These are phyloP conservation scores for Rhodocollybia butyracea DNA, from an alignment of 768 basidiomycete species.

Conservation along the genomic window DNA sequence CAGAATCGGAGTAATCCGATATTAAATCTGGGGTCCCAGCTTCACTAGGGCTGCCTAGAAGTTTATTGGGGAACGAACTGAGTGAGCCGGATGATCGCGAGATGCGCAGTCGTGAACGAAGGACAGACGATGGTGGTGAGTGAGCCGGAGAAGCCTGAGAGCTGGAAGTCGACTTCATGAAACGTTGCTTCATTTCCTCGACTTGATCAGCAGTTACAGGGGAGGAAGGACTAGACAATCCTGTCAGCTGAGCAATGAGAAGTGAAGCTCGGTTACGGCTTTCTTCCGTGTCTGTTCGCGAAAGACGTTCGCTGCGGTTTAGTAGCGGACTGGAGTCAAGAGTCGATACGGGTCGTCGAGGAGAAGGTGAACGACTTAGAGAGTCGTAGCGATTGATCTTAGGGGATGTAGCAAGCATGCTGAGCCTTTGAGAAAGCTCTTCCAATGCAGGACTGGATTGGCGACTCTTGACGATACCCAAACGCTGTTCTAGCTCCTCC, in stretches of 20 bases:
- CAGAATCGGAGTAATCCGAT: constrained; percentile 57
- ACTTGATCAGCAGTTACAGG: constrained; percentile 46
- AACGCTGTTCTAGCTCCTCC: constrained; percentile 59
- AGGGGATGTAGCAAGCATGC: constrained; percentile 24
- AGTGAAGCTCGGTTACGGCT: background rate
- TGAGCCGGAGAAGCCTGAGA: constrained; percentile 15
- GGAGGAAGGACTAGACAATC: constrained; percentile 21
- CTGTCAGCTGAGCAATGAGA: constrained; percentile 15
- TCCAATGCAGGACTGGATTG: constrained; percentile 54
- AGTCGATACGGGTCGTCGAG: constrained; percentile 21
- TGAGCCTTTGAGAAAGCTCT: constrained; percentile 45
- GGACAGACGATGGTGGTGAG: constrained; percentile 12
- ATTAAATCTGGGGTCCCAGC: constrained; percentile 61
- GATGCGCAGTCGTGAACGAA: constrained; percentile 22
- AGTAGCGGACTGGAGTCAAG: constrained; percentile 16
- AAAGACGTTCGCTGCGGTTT: background rate
- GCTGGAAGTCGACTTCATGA: constrained; percentile 34
- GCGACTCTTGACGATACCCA: constrained; percentile 52
- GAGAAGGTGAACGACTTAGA: constrained; percentile 20
- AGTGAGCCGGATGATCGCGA: constrained; percentile 12
- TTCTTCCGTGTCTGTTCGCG: background rate
- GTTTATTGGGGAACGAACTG: constrained; percentile 4
- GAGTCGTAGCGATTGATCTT: constrained; percentile 23
- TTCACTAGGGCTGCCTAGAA: constrained; percentile 20
- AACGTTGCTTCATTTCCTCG: constrained; percentile 62